Percentiles rank a stretch among this genome's conserved stretches.
Conservation (phyloP, 2,329 filamentous ascomycete species). For the Fusarium austroafricanum region DNA sequence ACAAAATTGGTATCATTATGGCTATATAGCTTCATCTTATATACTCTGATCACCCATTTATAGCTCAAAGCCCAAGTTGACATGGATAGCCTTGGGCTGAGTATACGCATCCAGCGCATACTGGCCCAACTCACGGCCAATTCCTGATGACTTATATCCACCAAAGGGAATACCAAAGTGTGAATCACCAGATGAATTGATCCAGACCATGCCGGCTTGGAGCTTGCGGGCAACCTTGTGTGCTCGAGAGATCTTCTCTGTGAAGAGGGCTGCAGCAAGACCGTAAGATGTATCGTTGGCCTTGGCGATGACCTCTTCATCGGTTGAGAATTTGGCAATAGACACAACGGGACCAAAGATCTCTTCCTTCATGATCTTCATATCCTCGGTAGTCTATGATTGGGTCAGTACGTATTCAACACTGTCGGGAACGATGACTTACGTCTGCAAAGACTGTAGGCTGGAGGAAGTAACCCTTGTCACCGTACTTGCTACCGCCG, state of each 20-base stretch:
- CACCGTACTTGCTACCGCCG: conserved; percentile 43
- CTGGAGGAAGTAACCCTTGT: conserved; percentile 45
- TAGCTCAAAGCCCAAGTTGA: conserved; percentile 38
- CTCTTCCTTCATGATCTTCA: conserved; percentile 47
- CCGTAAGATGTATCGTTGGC: conserved; percentile 62
- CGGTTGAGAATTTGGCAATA: conserved; percentile 43
- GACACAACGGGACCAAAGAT: conserved; percentile 48
- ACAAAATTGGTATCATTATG: conserved; percentile 27
- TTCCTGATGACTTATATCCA: conserved; percentile 44
- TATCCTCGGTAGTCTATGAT: conserved; percentile 41
- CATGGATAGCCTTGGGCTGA: conserved; percentile 44
- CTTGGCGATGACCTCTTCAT: conserved; percentile 42
- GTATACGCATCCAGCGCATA: conserved; percentile 46
- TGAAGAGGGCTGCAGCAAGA: conserved; percentile 66
- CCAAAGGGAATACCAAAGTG: conserved; percentile 48
- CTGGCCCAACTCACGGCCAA: conserved; percentile 43
- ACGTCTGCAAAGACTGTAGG: conserved; percentile 47
- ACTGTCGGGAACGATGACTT: background rate
- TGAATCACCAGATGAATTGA: conserved; percentile 48
- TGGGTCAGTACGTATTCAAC: conserved; percentile 29
- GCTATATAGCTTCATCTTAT: background rate
- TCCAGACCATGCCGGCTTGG: conserved; percentile 62
- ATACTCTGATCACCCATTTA: background rate
- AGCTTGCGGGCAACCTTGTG: conserved; percentile 59
- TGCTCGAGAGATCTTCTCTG: conserved; percentile 59